Conservation (phyloP, 2,329 filamentous ascomycete species). For the Claviceps sp. region DNA sequence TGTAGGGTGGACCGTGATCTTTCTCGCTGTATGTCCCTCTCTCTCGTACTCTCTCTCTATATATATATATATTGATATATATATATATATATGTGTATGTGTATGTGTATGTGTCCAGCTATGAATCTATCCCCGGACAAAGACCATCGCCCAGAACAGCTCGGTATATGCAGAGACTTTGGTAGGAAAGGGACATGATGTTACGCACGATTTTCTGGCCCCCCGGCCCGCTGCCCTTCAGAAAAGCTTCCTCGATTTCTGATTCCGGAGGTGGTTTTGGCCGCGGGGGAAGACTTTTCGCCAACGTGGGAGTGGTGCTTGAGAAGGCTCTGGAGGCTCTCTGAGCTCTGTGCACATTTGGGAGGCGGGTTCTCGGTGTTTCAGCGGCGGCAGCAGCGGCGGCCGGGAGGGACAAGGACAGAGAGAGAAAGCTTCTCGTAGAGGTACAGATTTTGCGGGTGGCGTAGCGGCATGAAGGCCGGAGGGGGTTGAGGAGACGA, state of each 20-base stretch:
- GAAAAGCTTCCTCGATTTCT: slow-evolving; percentile 72
- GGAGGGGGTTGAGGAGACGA: background rate
- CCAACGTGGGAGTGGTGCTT: slow-evolving; percentile 12
- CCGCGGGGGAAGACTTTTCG: slow-evolving; percentile 56
- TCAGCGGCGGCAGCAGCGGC: too few relatives aligned
- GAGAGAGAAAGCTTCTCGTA: background rate
- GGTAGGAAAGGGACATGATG: background rate
- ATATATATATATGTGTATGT: too few relatives aligned
- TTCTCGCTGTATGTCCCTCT: background rate
- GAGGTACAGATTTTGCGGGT: background rate
- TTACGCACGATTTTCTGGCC: slow-evolving; percentile 79
- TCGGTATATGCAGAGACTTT: too few relatives aligned
- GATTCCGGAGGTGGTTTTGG: slow-evolving; percentile 58
- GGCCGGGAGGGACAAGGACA: too few relatives aligned
- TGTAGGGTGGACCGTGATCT: background rate
- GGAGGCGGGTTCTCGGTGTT: background rate
- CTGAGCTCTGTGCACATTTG: background rate
- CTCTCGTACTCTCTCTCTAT: background rate
- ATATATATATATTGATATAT: too few relatives aligned
- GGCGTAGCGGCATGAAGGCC: background rate
- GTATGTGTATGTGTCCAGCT: too few relatives aligned
- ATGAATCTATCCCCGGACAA: too few relatives aligned
- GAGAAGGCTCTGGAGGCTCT: slow-evolving; percentile 15
- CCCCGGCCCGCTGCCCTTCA: slow-evolving; percentile 85
- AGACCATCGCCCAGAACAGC: too few relatives aligned